A percentile compares a stretch with the other conserved stretches of the same genome.
These are phyloP conservation scores for Lachnellula hyalina DNA, from an alignment of 2,329 filamentous ascomycete species.

Conservation along the genomic window DNA sequence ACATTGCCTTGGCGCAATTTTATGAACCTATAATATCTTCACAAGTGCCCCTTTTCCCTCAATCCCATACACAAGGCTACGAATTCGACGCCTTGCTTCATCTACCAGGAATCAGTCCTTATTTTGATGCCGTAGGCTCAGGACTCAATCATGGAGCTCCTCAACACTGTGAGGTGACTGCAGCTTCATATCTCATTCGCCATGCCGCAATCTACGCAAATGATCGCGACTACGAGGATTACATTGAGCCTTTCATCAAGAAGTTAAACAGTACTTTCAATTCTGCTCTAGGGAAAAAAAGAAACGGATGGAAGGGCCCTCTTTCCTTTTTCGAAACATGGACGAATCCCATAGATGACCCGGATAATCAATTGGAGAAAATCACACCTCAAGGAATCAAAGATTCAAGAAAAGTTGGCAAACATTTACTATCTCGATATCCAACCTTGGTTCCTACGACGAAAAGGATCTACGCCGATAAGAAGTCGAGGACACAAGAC, in stretches of 20 bases:
- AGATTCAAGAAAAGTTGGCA: conserved; percentile 27
- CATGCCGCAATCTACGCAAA: conserved; percentile 57
- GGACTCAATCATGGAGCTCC: conserved; percentile 40
- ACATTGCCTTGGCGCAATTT: background rate
- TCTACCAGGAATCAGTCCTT: conserved; percentile 50
- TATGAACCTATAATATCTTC: background rate
- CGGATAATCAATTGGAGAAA: conserved; percentile 27
- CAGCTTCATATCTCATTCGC: conserved; percentile 52
- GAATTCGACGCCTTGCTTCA: conserved; percentile 50
- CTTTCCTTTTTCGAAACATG: conserved; percentile 26
- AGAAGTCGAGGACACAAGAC: conserved; percentile 28
- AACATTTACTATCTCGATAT: conserved; percentile 26
- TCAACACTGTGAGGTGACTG: conserved; percentile 44
- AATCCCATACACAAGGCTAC: conserved; percentile 33
- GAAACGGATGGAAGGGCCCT: conserved; percentile 26
- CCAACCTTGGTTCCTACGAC: conserved; percentile 26
- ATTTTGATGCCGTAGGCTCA: conserved; percentile 44
- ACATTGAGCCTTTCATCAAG: conserved; percentile 50
- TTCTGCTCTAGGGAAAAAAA: conserved; percentile 9
- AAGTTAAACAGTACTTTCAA: conserved; percentile 51
- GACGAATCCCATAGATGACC: conserved; percentile 27
- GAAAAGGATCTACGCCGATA: conserved; percentile 28
- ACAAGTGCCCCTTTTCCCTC: conserved; percentile 8
- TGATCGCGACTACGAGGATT: conserved; percentile 52
- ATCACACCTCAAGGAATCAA: conserved; percentile 28